Conservation (phyloP, 2,329 filamentous ascomycete species). For the Chalaropsis thielavioides region DNA sequence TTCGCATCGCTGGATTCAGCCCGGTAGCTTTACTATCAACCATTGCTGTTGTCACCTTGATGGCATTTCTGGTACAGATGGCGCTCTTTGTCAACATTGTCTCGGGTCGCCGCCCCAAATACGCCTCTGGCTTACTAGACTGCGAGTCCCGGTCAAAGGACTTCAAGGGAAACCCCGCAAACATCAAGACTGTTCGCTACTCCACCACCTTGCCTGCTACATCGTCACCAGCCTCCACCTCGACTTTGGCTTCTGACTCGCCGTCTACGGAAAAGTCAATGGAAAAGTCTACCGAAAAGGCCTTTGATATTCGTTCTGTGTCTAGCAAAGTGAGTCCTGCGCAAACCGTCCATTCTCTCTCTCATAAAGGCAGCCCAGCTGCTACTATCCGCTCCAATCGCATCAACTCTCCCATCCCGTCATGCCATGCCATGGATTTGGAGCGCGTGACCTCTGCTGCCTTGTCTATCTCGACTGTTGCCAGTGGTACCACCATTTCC, state of each 20-base stretch:
- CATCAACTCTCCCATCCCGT: background rate
- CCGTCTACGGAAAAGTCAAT: slow-evolving; percentile 6
- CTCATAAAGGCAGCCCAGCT: slow-evolving; percentile 8
- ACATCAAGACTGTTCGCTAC: slow-evolving; percentile 17
- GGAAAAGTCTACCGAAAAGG: slow-evolving; percentile 13
- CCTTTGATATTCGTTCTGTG: slow-evolving; percentile 7
- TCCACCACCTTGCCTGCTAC: slow-evolving; percentile 14
- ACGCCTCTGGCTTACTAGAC: background rate
- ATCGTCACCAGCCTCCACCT: slow-evolving; percentile 4
- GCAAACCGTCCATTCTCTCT: background rate
- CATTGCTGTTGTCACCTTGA: slow-evolving; percentile 10
- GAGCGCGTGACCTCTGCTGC: slow-evolving; percentile 14
- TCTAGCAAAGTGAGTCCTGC: slow-evolving; percentile 8
- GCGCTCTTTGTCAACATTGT: slow-evolving; percentile 13
- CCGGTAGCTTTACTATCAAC: slow-evolving; percentile 11
- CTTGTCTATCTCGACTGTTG: slow-evolving; percentile 15
- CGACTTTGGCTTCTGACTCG: slow-evolving; percentile 9
- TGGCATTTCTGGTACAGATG: slow-evolving; percentile 13
- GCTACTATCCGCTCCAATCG: slow-evolving; percentile 12
- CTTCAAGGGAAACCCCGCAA: background rate
- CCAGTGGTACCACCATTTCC: slow-evolving; percentile 7
- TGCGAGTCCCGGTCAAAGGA: slow-evolving; percentile 8
- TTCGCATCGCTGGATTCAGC: background rate
- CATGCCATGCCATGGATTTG: slow-evolving; percentile 6
- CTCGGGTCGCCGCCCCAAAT: slow-evolving; percentile 6